Base-by-base conservation (phyloP, 805 yeast genomes). In the Kluyveromyces aestuarii region DNA sequence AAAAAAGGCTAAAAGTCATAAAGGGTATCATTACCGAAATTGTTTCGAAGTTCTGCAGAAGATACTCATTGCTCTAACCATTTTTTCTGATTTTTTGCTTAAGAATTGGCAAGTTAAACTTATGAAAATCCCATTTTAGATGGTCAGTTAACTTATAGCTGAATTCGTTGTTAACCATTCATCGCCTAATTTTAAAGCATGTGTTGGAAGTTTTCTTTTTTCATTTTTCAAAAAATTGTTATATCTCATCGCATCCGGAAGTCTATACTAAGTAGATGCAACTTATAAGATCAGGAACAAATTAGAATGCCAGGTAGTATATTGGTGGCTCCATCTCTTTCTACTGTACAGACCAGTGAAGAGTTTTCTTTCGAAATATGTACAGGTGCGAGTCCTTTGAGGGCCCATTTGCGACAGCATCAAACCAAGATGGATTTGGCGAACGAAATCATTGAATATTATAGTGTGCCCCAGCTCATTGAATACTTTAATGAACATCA, bases 281-380 rank as follows among this genome's bases (percentile, higher is more conserved):
- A 6, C 17, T 16, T 13, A 6, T 25, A 19, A 3, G 39, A n/a
- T 25, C 41, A 8, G 49, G 37, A n/a, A 39, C 45, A 16, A 27
- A 40, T 13, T 27, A 38, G 8, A 10, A 49, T 44, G 50, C 51
- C 56, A 13, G 50, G 27, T 4, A 41, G 36, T 2, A 11, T 48
- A 6, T 47, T 42, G n/a, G 74, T 70, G 2, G 87, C 95, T 0
- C 93, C 95, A 0, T 80, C 80, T 1, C 69, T 89, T 5, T 85
- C 96, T 0, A 81, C 95, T 0, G 74, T 77, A 33, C 88, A 87
- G 53, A 85, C 81, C 51, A 88, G 81, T 35, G 66, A 67, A 0
- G 68, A 74, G 1, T 83, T 81, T 49, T 54, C 65, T 16, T 80
- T 76, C 54, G 75, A 77, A 36, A 70, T 70, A 48, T 71, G 71